A percentile compares a stretch with the other conserved stretches of the same genome.
phyloP scores from a whole-genome alignment of 495 filamentous ascomycete genomes.

The Hypoxylon cercidicola region DNA sequence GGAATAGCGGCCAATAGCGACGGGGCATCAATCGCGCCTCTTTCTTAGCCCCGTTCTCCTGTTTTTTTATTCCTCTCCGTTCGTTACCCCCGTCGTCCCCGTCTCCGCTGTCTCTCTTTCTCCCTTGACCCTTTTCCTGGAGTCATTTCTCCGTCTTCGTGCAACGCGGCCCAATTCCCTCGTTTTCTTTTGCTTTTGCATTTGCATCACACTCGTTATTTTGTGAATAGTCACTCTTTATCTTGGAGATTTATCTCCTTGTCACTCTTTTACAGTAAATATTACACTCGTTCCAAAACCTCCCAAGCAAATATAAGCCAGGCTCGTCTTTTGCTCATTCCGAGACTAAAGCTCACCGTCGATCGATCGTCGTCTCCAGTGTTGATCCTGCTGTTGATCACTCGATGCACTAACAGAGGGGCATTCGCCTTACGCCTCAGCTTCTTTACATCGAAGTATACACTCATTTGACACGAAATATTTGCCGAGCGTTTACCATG shows the following conservation, averaged over 20 bases:
- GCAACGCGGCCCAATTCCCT: slow-evolving; percentile 27
- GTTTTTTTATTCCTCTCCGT: slow-evolving; percentile 4
- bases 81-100: slow-evolving; percentile 12
- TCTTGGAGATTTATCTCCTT: slow-evolving; percentile 34
- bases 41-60: slow-evolving; percentile 6
- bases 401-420: slow-evolving; percentile 29
- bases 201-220: slow-evolving; percentile 15
- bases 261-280: slow-evolving; percentile 38
- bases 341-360: slow-evolving; percentile 11
- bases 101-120: slow-evolving; percentile 20
- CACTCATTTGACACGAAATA: slow-evolving; percentile 39
- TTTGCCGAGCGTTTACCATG: slow-evolving; percentile 46
- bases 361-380: slow-evolving; percentile 32
- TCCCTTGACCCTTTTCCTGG: slow-evolving; percentile 26
- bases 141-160: slow-evolving; percentile 17
- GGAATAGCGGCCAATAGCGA: slow-evolving; percentile 22
- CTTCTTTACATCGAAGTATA: slow-evolving; percentile 5
- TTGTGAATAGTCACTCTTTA: slow-evolving; percentile 33
- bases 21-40: slow-evolving; percentile 24
- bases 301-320: slow-evolving; percentile 9
- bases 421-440: slow-evolving; percentile 21
- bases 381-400: slow-evolving; percentile 28
- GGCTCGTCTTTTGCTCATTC: slow-evolving; percentile 18
- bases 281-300: slow-evolving; percentile 20
- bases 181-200: slow-evolving; percentile 18